A percentile compares a stretch with the other conserved stretches of the same genome.
phyloP scores from a whole-genome alignment of 2,329 filamentous ascomycete genomes.

The Fusarium sp. region DNA sequence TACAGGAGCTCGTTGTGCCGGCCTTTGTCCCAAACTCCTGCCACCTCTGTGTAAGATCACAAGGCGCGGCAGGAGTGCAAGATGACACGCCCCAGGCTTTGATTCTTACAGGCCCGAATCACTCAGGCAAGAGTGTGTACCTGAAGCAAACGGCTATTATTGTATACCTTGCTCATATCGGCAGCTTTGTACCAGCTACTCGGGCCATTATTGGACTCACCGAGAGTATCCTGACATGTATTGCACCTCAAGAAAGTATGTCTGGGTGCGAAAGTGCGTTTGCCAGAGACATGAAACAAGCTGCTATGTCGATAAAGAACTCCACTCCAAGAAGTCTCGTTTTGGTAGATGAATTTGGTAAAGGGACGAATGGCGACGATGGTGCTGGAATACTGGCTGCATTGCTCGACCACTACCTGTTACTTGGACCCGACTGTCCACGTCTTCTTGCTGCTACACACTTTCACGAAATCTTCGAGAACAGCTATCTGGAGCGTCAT shows the following conservation, averaged over 20 bases:
- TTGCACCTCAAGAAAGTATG: conserved; percentile 77
- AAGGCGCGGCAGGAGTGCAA: conserved; percentile 26
- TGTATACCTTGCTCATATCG: conserved; percentile 91
- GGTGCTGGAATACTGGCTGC: conserved; percentile 70
- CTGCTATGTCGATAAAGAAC: conserved; percentile 79
- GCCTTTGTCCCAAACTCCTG: conserved; percentile 88
- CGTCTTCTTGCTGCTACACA: conserved; percentile 73
- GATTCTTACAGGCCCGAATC: conserved; percentile 91
- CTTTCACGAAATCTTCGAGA: conserved; percentile 79
- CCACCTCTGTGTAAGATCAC: conserved; percentile 71
- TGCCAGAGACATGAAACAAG: conserved; percentile 86
- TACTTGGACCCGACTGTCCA: conserved; percentile 60
- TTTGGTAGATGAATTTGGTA: conserved; percentile 92
- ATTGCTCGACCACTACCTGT: conserved; percentile 68
- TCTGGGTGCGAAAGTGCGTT: conserved; percentile 72
- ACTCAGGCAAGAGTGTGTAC: conserved; percentile 96
- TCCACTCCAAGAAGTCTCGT: conserved; percentile 82
- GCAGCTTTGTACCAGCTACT: conserved; percentile 89
- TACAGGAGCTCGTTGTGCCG: conserved; percentile 86
- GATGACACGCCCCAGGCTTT: conserved; percentile 68
- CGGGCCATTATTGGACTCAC: conserved; percentile 84
- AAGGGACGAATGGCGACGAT: conserved; percentile 70
- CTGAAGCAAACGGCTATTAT: conserved; percentile 93
- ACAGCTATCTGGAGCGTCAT: conserved; percentile 64
- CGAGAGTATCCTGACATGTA: conserved; percentile 90